phyloP scores from a whole-genome alignment of 345 rosid genomes.

The Psidium friedrichsthalianum region DNA sequence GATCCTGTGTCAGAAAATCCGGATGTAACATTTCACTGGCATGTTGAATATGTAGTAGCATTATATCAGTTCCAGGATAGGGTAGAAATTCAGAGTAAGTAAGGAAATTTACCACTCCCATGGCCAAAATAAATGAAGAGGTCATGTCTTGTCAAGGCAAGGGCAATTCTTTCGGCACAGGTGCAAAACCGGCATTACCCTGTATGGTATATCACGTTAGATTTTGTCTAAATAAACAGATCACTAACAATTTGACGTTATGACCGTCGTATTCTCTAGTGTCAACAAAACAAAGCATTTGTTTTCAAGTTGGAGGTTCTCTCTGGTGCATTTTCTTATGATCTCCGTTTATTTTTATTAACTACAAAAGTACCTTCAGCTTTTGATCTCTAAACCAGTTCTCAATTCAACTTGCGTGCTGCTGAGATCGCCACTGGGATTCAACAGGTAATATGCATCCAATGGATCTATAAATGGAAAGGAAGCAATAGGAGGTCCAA shows the following conservation, averaged over 20 bases:
- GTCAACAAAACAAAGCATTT: not conserved
- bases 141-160: slow-evolving; percentile 69
- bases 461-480: slow-evolving; percentile 80
- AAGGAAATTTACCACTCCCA: slow-evolving; percentile 66
- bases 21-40: not conserved
- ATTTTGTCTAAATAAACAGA: not conserved
- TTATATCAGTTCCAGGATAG: not conserved
- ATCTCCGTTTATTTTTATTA: not conserved
- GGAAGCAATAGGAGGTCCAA: slow-evolving; percentile 18
- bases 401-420: slow-evolving; percentile 55
- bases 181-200: slow-evolving; percentile 86
- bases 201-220: slow-evolving; percentile 3
- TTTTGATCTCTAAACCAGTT: slow-evolving; percentile 75
- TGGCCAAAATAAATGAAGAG: slow-evolving; percentile 89
- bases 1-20: slow-evolving; percentile 31
- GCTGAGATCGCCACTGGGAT: slow-evolving; percentile 78
- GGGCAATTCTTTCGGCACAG: slow-evolving; percentile 54
- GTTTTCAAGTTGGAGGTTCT: not conserved
- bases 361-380: slow-evolving; percentile 43
- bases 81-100: not conserved
- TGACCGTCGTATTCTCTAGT: not conserved
- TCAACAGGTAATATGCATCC: slow-evolving; percentile 80
- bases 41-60: not conserved
- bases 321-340: not conserved
- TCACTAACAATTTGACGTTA: not conserved